Base-by-base conservation (phyloP, 1,139 yeast species). In the Wickerhamomyces sp. region DNA sequence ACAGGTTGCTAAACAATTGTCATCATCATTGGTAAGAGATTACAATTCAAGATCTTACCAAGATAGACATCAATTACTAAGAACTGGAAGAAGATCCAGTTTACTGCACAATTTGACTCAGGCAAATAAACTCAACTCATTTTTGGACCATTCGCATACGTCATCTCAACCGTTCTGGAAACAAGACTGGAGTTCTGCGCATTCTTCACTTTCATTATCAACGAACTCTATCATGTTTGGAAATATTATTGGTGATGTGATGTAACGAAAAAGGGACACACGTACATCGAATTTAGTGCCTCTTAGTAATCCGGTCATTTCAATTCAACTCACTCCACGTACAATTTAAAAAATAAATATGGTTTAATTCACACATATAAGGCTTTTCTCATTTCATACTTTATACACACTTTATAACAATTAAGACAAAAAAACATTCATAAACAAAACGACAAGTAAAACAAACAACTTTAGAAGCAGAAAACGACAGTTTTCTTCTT, bases 181-280 rank as follows among this genome's bases (percentile, higher is more conserved):
- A 28, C 37, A 32, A 22, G 52, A 48, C 20, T 22, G 46, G 19
- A 45, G 47, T 21, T 50, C 54, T 19, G 52, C 46, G 6, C 47
- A 41, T 22, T 51, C 55, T 2, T 50, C 54, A 7, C 37, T 47
- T 10, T 47, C 54, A 10, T 23, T 49, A n/a, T 49, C 52, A 2
- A 40, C 51, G 2, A 41, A 39, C 21, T 50, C 54, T n/a, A 40
- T 50, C 15, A 47, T 50, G 53, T 44, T 44, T 37, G 52, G 51
- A 2, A 47, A 40, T 30, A 20, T 47, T 28, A 42, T 47, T 19
- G 47, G 43, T 17, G 50, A 40, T 33, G 46, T 41, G 22, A 30
- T 35, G 21, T 41, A 22, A 35, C 16, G 2, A 11, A 13, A 6
- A 17, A n/a, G n/a, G n/a, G n/a, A n/a, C n/a, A n/a, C n/a, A n/a